Conservation (phyloP, 140 eudicot genomes). For the Anethum foeniculum region DNA sequence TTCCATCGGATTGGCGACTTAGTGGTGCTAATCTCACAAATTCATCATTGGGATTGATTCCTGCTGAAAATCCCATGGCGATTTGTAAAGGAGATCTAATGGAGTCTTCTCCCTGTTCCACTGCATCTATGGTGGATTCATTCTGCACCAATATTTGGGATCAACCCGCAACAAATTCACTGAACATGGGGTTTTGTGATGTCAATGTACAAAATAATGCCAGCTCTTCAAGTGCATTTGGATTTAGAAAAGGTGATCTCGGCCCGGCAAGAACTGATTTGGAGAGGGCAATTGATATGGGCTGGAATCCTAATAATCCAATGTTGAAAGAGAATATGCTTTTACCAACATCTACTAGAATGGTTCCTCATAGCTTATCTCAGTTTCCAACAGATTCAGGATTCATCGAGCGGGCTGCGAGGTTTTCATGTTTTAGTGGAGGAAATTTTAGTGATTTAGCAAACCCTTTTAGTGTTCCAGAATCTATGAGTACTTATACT, state of each 20-base stretch:
- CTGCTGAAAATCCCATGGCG: slow-evolving; percentile 32
- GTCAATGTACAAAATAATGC: slow-evolving; percentile 45
- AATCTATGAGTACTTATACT: slow-evolving; percentile 33
- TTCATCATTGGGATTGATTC: slow-evolving; percentile 51
- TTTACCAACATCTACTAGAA: slow-evolving; percentile 37
- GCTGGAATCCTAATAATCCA: slow-evolving; percentile 43
- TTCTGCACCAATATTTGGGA: slow-evolving; percentile 61
- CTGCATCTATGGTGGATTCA: slow-evolving; percentile 48
- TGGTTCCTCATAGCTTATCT: slow-evolving; percentile 54
- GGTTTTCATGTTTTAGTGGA: slow-evolving; percentile 71
- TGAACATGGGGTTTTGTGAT: slow-evolving; percentile 45
- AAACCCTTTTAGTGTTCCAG: slow-evolving; percentile 48
- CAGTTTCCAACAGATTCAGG: slow-evolving; percentile 81
- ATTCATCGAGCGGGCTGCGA: slow-evolving; percentile 82
- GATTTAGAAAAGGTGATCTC: slow-evolving; percentile 28
- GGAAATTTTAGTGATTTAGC: slow-evolving; percentile 58
- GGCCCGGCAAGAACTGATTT: slow-evolving; percentile 22
- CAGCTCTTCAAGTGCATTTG: slow-evolving; percentile 36
- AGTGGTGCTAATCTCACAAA: slow-evolving; percentile 30
- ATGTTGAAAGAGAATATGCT: slow-evolving; percentile 46
- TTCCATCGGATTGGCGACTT: slow-evolving; percentile 53
- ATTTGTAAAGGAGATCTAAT: slow-evolving; percentile 24
- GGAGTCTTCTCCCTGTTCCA: slow-evolving; percentile 45
- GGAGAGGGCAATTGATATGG: slow-evolving; percentile 27
- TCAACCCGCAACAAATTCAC: slow-evolving; percentile 34